Base-by-base conservation (phyloP, 2,329 filamentous ascomycete species). In the Fusarium sp. region DNA sequence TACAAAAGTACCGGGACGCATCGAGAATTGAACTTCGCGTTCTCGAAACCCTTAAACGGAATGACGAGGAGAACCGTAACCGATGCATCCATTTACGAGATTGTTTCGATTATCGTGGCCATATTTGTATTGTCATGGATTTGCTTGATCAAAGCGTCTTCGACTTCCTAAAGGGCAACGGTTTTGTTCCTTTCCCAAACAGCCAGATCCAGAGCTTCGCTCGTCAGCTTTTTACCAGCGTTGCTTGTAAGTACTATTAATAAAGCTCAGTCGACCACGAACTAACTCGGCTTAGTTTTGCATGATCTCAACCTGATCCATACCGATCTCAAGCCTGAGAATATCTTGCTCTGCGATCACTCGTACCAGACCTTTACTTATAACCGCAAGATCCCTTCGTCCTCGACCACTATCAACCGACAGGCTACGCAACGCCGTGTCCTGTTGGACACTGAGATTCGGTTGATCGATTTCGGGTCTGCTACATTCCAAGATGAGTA, bases 121-220 rank as follows among this genome's bases (percentile, higher is more conserved):
- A 99, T 76, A 98, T 99, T 71, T 99, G 96, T 84, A 90, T 90
- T 61, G 88, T 90, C 54, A 90, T 89, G 87, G 88, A 90, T 68
- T 80, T 90, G 5, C 87, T 98, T 30, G 95, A 95, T 46, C 95
- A 97, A 76, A 98, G 95, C 73, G 95, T 99, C 51, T 99, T 99
- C 77, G 96, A 99, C 80, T 99, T 99, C 73, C 85, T 99, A 46
- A 99, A 99, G 82, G 90, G 91, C 74, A 98, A 98, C 76, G 87
- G 88, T 68, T 99, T 99, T 76, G 94, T 97, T 19, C 96, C 96
- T 1, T 99, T 99, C 75, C 96, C 96, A 14, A 98, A 96, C 83
- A 97, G 94, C 69, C 96, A 99, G 79, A 99, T 99, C 60, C 96
- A 98, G 78, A 95, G 88, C 77, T 98, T 99, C 83, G 96, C 96